These are phyloP conservation scores for Russula earlei DNA, from an alignment of 768 basidiomycete species.

Conservation along the genomic window DNA sequence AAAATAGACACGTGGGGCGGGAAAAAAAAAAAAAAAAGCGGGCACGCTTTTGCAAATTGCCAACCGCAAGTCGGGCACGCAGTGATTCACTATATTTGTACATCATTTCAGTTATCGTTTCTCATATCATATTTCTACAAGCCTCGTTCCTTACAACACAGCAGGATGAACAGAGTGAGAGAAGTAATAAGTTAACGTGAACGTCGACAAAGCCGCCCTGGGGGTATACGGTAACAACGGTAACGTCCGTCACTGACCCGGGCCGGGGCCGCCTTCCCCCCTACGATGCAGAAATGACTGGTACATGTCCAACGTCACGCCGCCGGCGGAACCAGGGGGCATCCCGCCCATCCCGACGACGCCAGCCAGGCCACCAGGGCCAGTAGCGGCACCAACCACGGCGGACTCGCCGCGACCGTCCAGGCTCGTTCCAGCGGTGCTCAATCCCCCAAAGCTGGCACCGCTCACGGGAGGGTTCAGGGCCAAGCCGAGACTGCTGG, in stretches of 20 bases:
- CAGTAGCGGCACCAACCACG: not conserved
- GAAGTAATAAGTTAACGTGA: not conserved
- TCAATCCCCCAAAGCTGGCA: not conserved
- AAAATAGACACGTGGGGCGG: too few species aligned
- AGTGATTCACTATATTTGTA: too few species aligned
- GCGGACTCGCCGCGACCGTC: too few species aligned
- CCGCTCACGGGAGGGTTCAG: not conserved
- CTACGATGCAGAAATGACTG: slow-evolving; percentile 18
- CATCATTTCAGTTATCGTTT: too few species aligned
- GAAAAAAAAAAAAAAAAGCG: too few species aligned
- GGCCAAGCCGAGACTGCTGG: not conserved
- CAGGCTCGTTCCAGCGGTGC: not conserved
- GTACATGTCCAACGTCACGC: slow-evolving; percentile 12
- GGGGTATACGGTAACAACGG: not conserved
- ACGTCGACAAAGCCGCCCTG: too few species aligned
- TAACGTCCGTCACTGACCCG: slow-evolving; percentile 6
- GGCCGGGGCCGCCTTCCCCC: slow-evolving; percentile 14
- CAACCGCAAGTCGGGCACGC: too few species aligned
- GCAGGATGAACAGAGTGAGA: not conserved
- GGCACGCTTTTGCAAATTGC: too few species aligned
- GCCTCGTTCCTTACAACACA: not conserved
- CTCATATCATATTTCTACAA: not conserved
- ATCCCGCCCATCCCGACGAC: slow-evolving; percentile 5
- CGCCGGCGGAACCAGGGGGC: not conserved
- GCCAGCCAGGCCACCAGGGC: too few species aligned